Base-by-base conservation (phyloP, 257 asterid genomes). In the Petunia axillaris region DNA sequence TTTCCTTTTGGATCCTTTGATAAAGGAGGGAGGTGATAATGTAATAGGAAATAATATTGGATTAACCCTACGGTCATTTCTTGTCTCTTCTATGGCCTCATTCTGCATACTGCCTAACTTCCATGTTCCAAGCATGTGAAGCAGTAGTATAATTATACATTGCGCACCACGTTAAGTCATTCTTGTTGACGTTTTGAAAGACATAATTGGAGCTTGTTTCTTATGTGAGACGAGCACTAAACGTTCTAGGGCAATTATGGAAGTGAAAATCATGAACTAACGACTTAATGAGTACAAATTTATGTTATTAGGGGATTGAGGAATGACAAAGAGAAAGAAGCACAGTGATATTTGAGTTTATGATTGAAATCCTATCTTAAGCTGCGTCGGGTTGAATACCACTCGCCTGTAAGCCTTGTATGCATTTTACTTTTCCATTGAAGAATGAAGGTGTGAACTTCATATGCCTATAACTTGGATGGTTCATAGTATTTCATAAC, bases 41-140 rank as follows among this genome's bases (percentile, higher is more conserved):
- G 25, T 25, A 25, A 25, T 25, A 25, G 25, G 0, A 25, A 25
- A 25, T 25, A 38, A 64, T 53, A 41, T 64, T 65, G 74, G 74
- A 40, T 66, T 66, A 1, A n/a, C 54, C 75, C 52, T 4, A 8
- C 41, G 54, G 75, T 58, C 36, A 73, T 73, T 73, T 73, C 53
- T 60, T 73, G 78, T 73, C 78, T 35, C 46, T 73, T 50, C 10
- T 58, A 73, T 50, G 78, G 63, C 63, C 78, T 73, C 62, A 73
- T 50, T 1, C 0, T 73, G 78, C 62, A 37, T 73, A 0, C 35
- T 73, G 39, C 52, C 55, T 35, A 73, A 15, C 62, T 36, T 73
- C 62, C 78, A 50, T 10, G 46, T 36, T 73, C 62, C 78, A 50
- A 35, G 46, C 78, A 73, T 50, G 63, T 73, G 78, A 50, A 36